phyloP scores from a whole-genome alignment of 2,329 filamentous ascomycete genomes.

The Periconia sp. region DNA sequence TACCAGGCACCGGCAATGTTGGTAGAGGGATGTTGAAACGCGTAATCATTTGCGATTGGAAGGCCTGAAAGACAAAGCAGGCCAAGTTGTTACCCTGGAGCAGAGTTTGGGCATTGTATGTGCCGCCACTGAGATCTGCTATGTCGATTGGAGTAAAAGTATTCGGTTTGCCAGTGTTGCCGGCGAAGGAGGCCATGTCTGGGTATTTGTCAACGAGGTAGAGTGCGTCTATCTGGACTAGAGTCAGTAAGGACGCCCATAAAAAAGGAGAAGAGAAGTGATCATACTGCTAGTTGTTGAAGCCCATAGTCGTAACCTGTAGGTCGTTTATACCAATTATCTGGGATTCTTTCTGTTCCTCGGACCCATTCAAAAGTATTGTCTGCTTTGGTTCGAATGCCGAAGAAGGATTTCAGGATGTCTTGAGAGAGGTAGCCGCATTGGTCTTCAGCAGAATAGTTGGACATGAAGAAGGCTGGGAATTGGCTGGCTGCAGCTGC shows the following conservation, averaged over 20 bases:
- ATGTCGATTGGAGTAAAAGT: slow-evolving; percentile 45
- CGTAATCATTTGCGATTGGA: background rate
- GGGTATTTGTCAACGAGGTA: slow-evolving; percentile 25
- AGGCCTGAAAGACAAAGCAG: slow-evolving; percentile 51
- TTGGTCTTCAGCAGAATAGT: slow-evolving; percentile 47
- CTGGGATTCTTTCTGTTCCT: slow-evolving; percentile 50
- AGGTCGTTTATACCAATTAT: slow-evolving; percentile 45
- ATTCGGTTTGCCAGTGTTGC: slow-evolving; percentile 43
- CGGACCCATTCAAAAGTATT: slow-evolving; percentile 37
- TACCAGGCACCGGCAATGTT: background rate
- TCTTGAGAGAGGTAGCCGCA: slow-evolving; percentile 44
- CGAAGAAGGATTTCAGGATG: slow-evolving; percentile 49
- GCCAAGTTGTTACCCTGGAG: slow-evolving; percentile 56
- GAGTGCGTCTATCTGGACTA: background rate
- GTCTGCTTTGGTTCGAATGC: slow-evolving; percentile 41
- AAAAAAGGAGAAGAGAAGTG: background rate
- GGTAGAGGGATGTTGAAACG: background rate
- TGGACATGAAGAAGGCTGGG: slow-evolving; percentile 34
- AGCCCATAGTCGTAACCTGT: slow-evolving; percentile 10
- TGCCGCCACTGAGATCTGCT: slow-evolving; percentile 44
- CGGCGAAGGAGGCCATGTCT: slow-evolving; percentile 40
- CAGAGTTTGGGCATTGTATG: slow-evolving; percentile 52
- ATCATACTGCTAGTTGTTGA: slow-evolving; percentile 4
- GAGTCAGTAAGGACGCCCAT: background rate
- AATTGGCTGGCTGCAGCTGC: slow-evolving; percentile 13